Evolutionary conservation across 345 rosid genomes (phyloP).

Genomic region (Gossypium raimondii): DNA sequence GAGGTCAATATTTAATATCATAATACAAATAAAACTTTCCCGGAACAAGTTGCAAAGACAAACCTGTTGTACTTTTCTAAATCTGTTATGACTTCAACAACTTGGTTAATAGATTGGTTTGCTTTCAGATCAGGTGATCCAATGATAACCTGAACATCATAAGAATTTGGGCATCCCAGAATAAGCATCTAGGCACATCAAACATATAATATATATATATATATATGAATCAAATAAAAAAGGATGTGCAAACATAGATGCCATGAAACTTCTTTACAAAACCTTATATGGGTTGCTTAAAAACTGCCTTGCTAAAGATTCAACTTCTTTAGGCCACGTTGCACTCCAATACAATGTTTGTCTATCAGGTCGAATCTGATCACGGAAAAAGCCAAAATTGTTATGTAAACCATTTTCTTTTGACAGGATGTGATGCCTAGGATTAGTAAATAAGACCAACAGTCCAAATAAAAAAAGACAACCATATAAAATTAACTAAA

Average conservation of each 20-base stretch:
- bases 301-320: conserved; percentile 82
- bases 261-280: neutral
- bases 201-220: neutral
- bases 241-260: conserved; percentile 1
- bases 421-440: neutral
- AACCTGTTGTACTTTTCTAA: conserved; percentile 87
- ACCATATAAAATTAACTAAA: neutral
- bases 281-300: conserved; percentile 88
- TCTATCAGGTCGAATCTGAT: conserved; percentile 93
- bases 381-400: conserved; percentile 13
- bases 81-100: conserved; percentile 76
- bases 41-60: conserved; percentile 22
- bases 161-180: conserved; percentile 15
- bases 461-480: neutral
- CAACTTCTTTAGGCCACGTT: conserved; percentile 98
- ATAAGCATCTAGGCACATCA: conserved; percentile 12
- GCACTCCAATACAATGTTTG: conserved; percentile 99
- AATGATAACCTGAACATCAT: conserved; percentile 55
- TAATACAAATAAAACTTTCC: conserved; percentile 5
- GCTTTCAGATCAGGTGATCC: conserved; percentile 88
- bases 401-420: neutral
- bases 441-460: neutral
- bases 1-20: conserved; percentile 6
- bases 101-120: conserved; percentile 85
- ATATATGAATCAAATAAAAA: neutral